phyloP scores from a whole-genome alignment of 768 basidiomycete species.

The Sporobolomyces phaffii region DNA sequence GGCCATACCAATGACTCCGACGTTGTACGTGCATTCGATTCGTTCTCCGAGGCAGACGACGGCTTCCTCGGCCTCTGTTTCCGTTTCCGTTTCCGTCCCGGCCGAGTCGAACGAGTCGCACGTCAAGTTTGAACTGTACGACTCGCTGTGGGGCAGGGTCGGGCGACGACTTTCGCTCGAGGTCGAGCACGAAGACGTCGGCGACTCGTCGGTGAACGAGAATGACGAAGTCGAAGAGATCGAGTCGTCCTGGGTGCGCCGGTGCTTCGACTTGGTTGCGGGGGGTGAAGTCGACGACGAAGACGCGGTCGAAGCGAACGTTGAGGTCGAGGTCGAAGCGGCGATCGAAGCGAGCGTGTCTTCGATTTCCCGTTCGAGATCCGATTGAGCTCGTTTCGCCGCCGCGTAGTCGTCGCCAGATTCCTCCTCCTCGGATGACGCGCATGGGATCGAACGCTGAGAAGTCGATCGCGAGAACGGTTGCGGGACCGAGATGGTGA shows the following conservation, averaged over 20 bases:
- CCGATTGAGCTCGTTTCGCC: conserved; percentile 2
- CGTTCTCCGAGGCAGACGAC: conserved; percentile 30
- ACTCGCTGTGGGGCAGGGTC: conserved; percentile 16
- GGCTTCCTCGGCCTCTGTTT: too few species aligned
- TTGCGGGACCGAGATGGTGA: not conserved
- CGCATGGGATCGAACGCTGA: not conserved
- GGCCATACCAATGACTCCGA: conserved; percentile 32
- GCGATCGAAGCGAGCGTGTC: conserved; percentile 21
- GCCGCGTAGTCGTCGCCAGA: not conserved
- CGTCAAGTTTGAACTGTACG: conserved; percentile 7
- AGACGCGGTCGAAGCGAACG: not conserved
- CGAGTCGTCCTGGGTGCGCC: conserved; percentile 4
- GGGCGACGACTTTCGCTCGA: not conserved
- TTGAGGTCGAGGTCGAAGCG: not conserved
- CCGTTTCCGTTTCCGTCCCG: conserved; percentile 9
- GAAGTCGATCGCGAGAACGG: not conserved
- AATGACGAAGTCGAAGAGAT: conserved; percentile 1
- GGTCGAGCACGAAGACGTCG: not conserved
- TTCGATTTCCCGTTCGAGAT: conserved; percentile 25
- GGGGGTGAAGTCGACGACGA: conserved; percentile 1
- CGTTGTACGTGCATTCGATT: conserved; percentile 26
- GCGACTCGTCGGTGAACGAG: conserved; percentile 6
- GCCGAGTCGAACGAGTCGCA: conserved; percentile 11
- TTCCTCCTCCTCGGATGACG: conserved; percentile 1
- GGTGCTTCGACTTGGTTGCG: not conserved